These are phyloP conservation scores for Eucalyptus cladocalyx DNA, from an alignment of 345 rosid species.

Conservation along the genomic window DNA sequence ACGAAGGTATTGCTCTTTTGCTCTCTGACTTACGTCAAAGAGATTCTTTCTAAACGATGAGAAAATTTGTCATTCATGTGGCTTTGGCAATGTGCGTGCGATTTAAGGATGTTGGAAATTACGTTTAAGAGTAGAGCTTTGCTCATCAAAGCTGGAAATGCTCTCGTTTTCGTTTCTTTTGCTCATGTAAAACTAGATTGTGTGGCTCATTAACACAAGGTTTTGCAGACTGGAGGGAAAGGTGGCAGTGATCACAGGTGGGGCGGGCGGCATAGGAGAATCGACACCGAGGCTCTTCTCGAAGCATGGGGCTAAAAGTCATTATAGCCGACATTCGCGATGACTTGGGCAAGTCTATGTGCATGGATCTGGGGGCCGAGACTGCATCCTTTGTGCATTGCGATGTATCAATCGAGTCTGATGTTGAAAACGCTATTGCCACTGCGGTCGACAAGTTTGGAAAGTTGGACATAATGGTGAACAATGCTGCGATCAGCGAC, in stretches of 20 bases:
- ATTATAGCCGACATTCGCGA: not conserved
- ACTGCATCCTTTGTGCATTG: not conserved
- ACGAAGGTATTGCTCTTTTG: not conserved
- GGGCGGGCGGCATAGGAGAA: constrained; percentile 7
- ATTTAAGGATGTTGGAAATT: not conserved
- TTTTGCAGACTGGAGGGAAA: not conserved
- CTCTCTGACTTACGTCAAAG: not conserved
- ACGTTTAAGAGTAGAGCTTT: not conserved
- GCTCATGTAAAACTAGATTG: not conserved
- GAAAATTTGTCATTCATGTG: not conserved
- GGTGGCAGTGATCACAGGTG: constrained; percentile 2
- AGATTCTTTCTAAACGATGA: not conserved
- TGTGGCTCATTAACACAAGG: not conserved
- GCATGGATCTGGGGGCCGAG: not conserved
- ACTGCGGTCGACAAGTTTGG: not conserved
- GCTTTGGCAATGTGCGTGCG: not conserved
- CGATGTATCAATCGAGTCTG: constrained; percentile 1
- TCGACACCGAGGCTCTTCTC: not conserved
- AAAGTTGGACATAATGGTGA: constrained; percentile 1
- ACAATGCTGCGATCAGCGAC: not conserved
- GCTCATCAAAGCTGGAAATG: not conserved
- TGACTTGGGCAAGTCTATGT: not conserved
- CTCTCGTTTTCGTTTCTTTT: not conserved
- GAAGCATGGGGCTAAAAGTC: constrained; percentile 1
- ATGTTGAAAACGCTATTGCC: not conserved